Evolutionary conservation across 2,329 filamentous ascomycete species (phyloP).

Genomic region (Sphaceloma murrayae): DNA sequence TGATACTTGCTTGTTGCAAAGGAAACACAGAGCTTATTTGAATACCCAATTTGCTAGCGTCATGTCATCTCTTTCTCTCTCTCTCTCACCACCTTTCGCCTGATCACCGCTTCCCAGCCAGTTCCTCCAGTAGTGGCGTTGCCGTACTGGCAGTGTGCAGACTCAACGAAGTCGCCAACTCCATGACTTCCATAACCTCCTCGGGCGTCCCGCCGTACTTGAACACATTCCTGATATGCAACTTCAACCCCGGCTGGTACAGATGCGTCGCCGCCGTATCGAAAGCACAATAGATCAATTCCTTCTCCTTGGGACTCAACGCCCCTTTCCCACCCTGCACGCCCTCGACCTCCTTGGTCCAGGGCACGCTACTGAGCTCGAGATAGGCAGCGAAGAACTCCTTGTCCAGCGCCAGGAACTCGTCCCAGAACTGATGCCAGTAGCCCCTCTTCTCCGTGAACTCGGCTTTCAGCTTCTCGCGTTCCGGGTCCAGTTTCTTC

Average conservation of each 20-base stretch:
- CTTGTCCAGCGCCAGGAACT: slow-evolving; percentile 36
- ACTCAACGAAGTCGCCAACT: slow-evolving; percentile 34
- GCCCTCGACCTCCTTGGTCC: slow-evolving; percentile 27
- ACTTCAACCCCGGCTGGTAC: slow-evolving; percentile 38
- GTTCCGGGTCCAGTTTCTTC: slow-evolving; percentile 28
- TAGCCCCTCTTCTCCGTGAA: slow-evolving; percentile 40
- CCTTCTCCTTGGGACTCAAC: slow-evolving; percentile 41
- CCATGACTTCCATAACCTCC: slow-evolving; percentile 42
- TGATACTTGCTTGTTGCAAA: no score
- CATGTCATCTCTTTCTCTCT: no score
- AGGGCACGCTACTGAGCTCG: slow-evolving; percentile 39
- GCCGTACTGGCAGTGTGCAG: slow-evolving; percentile 19
- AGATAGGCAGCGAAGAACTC: slow-evolving; percentile 42
- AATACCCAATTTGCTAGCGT: no score
- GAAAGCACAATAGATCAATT: slow-evolving; percentile 42
- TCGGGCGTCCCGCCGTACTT: slow-evolving; percentile 38
- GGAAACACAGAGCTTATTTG: no score
- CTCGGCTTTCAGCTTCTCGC: slow-evolving; percentile 33
- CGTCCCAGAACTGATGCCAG: slow-evolving; percentile 40
- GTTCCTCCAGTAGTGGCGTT: slow-evolving; percentile 3
- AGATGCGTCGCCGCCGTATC: slow-evolving; percentile 41
- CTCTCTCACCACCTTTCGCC: no score
- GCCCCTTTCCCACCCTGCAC: slow-evolving; percentile 22
- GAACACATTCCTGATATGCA: slow-evolving; percentile 42
- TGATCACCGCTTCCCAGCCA: neutral